Base-by-base conservation (phyloP, 106 monocot genomes). In the Posidonia australis region DNA sequence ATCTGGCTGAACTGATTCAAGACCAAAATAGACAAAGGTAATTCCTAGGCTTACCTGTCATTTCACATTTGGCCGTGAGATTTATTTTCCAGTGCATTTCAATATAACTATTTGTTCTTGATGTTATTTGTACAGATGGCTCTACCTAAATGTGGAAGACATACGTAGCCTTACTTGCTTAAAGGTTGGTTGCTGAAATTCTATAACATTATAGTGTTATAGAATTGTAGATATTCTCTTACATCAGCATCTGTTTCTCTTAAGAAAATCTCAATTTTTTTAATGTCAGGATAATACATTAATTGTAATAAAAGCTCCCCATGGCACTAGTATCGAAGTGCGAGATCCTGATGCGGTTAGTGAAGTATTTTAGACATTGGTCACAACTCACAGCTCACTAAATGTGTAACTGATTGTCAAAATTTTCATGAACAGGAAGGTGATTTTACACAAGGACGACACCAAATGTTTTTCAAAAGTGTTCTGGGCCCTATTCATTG, bases 281-380 rank as follows among this genome's bases (percentile, higher is more conserved):
- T 54, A 22, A 65, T 68, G 25, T 27, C 72, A 94, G 93, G 70
- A 82, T 76, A 55, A 79, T 21, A 86, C 81, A 12, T 74, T 94
- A 25, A 78, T 94, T 57, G 83, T 83, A 44, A 75, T 94, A 66
- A 86, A 86, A 76, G 93, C 89, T 74, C 93, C 93, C 64, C 93
- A 72, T 64, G 93, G 89, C 54, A 89, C 93, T 26, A 84, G 77
- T 58, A 30, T 94, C 57, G 93, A 94, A 76, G 93, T 86, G 61
- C 93, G 82, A 59, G 72, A 94, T 77, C 93, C 93, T 63, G 75
- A 86, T 66, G 82, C 77, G 80, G 93, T 93, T 46, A 69, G 14
- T 57, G 58, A 46, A 10, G 0, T 5, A 20, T 6, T 4, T 42
- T n/a, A 46, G 13, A 16, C n/a, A n/a, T 49, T 10, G 10, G 25